Evolutionary conservation across 2,329 filamentous ascomycete genomes (phyloP).

Genomic region (Fusarium ambrosium): DNA sequence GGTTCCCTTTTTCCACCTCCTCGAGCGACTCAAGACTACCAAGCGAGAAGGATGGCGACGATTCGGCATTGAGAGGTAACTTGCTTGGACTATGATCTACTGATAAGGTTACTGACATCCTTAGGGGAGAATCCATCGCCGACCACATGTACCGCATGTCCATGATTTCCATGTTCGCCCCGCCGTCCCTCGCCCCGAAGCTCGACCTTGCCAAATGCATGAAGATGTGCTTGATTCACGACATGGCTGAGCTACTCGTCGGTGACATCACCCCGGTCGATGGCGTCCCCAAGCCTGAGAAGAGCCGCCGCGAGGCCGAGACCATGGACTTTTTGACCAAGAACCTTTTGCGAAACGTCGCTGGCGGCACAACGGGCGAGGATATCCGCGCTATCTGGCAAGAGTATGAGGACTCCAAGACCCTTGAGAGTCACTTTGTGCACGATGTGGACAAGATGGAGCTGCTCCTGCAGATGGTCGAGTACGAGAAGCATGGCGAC

Average conservation of each 20-base stretch:
- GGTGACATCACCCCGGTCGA: slow-evolving; percentile 98
- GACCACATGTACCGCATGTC: slow-evolving; percentile 99
- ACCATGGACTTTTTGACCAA: slow-evolving; percentile 93
- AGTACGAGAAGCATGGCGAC: slow-evolving; percentile 85
- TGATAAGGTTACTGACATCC: slow-evolving; percentile 1
- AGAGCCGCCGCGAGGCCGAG: slow-evolving; percentile 85
- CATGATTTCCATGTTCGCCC: slow-evolving; percentile 92
- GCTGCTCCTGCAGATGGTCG: slow-evolving; percentile 92
- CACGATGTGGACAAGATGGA: slow-evolving; percentile 99
- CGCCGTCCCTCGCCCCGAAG: slow-evolving; percentile 76
- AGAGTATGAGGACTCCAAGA: slow-evolving; percentile 92
- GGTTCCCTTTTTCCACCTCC: slow-evolving; percentile 92
- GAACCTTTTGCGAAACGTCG: slow-evolving; percentile 79
- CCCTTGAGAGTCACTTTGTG: slow-evolving; percentile 87
- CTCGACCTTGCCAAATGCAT: slow-evolving; percentile 88
- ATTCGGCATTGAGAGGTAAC: slow-evolving; percentile 77
- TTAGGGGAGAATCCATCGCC: slow-evolving; percentile 87
- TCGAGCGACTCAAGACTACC: slow-evolving; percentile 94
- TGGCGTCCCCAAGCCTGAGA: slow-evolving; percentile 86
- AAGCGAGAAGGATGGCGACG: slow-evolving; percentile 96
- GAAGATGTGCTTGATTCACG: slow-evolving; percentile 95
- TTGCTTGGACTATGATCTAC: neutral
- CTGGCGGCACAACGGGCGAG: slow-evolving; percentile 75
- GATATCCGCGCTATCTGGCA: slow-evolving; percentile 88
- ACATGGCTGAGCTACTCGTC: slow-evolving; percentile 96